Evolutionary conservation across 2,329 filamentous ascomycete species (phyloP), one percentile per base, ranked within the genome.

Genomic region (Trichoderma sp.): DNA sequence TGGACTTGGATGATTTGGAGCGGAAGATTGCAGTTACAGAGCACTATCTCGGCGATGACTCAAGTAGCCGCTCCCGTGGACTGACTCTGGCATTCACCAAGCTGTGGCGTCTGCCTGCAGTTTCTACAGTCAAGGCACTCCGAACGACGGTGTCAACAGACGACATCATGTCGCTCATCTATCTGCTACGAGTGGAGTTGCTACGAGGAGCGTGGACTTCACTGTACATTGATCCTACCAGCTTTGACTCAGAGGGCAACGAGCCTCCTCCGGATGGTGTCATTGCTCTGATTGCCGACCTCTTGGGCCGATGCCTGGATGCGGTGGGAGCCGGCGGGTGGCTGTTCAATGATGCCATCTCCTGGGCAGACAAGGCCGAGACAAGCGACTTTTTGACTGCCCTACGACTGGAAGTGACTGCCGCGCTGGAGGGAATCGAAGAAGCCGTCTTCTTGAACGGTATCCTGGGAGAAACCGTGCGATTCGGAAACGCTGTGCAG

Each of bases 181-280:
- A 92, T 75, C 84, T 94, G 6, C 85, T 95, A 34, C 89, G 92
- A 71, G 86, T 91, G 74, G 92, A 95, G 81, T 85, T 95, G 60
- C 88, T 90, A 66, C 89, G 90, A 74, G 92, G 92, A 71, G 90
- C 91, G 36, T 95, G 93, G 93, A 93, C 91, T 0, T 88, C 89
- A 21, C 86, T 88, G 26, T 94, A 94, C 79, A 82, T 92, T 47
- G 91, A 92, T 76, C 81, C 83, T 12, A 86, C 86, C 18, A 80
- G 84, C 66, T 82, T 85, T 34, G 85, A 87, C 62, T 74, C 77
- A 1, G 81, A 82, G 70, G 78, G 78, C 61, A 80, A 80, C 72
- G 81, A 82, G 28, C 76, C 81, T 26, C 88, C 89, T 0, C 88
- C 91, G 24, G 90, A 94, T 76, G 88, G 89, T 64, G 89, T 90